A percentile compares a stretch with the other conserved stretches of the same genome.
Conservation (phyloP, 2,329 filamentous ascomycete genomes). For the Hortaea werneckii region DNA sequence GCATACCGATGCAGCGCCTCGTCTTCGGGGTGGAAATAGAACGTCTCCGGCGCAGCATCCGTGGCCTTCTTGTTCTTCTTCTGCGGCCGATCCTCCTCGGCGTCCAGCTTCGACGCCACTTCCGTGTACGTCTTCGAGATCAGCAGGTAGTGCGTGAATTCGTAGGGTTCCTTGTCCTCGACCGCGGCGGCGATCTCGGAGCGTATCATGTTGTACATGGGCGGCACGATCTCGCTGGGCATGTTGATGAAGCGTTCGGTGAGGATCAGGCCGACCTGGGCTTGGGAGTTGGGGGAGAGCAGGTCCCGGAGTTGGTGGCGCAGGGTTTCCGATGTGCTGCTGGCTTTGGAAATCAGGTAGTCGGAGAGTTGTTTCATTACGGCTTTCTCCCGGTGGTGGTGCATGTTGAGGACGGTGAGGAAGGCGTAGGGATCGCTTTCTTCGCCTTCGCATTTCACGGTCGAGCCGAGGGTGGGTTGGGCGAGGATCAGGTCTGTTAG, state of each 20-base stretch:
- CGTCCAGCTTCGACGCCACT: constrained; percentile 68
- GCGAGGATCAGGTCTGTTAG: constrained; percentile 78
- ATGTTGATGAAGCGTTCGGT: constrained; percentile 94
- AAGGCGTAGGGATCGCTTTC: constrained; percentile 89
- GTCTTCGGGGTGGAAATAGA: constrained; percentile 94
- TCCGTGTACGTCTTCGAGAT: constrained; percentile 89
- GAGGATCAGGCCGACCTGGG: constrained; percentile 72
- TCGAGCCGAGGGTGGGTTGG: constrained; percentile 81
- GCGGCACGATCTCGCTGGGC: constrained; percentile 83
- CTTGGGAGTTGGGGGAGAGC: constrained; percentile 25
- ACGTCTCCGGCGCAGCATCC: constrained; percentile 46
- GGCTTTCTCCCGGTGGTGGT: constrained; percentile 61
- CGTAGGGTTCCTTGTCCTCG: constrained; percentile 83
- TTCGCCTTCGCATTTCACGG: constrained; percentile 93
- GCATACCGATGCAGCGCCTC: constrained; percentile 76
- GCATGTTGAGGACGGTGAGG: constrained; percentile 74
- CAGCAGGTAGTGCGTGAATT: constrained; percentile 87
- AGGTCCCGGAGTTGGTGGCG: constrained; percentile 28
- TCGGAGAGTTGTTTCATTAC: constrained; percentile 59
- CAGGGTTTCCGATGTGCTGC: constrained; percentile 17
- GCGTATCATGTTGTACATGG: constrained; percentile 87
- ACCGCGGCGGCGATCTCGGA: constrained; percentile 85
- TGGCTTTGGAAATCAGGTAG: constrained; percentile 55
- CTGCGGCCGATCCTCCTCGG: constrained; percentile 52
- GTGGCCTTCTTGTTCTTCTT: constrained; percentile 51